Conservation (phyloP, 768 basidiomycete genomes). For the Polyporus arcularius region DNA sequence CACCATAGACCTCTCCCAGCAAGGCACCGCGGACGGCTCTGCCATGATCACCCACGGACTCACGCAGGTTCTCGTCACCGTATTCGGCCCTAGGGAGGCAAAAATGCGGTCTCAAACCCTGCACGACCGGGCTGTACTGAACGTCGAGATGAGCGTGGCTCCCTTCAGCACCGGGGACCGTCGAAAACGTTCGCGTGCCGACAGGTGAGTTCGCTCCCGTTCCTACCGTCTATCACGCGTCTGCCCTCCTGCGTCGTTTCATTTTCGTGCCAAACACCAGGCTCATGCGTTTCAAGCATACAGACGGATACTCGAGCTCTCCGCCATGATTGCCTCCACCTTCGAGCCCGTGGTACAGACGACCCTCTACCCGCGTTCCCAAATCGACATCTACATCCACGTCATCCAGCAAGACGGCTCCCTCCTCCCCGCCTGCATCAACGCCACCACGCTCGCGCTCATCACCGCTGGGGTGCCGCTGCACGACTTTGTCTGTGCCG, state of each 20-base stretch:
- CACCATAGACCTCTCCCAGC: constrained; percentile 72
- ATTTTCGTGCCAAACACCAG: background rate
- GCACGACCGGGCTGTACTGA: constrained; percentile 87
- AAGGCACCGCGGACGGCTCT: constrained; percentile 82
- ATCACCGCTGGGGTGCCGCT: constrained; percentile 89
- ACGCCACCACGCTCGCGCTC: constrained; percentile 91
- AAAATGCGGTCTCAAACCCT: constrained; percentile 76
- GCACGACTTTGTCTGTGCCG: constrained; percentile 87
- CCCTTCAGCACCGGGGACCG: constrained; percentile 86
- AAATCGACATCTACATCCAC: constrained; percentile 93
- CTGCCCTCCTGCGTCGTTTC: too few species aligned
- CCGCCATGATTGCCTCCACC: constrained; percentile 85
- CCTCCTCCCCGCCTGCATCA: constrained; percentile 74
- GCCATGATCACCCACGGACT: constrained; percentile 86
- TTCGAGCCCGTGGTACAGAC: constrained; percentile 96
- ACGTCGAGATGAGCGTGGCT: constrained; percentile 85
- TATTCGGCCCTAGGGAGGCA: constrained; percentile 92
- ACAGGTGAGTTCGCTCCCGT: constrained; percentile 66
- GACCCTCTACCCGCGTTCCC: constrained; percentile 84
- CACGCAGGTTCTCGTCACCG: constrained; percentile 83
- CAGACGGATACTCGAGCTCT: constrained; percentile 87
- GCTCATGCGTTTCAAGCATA: background rate
- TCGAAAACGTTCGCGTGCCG: constrained; percentile 73
- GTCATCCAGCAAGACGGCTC: constrained; percentile 95
- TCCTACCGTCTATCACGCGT: background rate